phyloP scores from a whole-genome alignment of 139 green algal species.

The Mychonastes homosphaera region DNA sequence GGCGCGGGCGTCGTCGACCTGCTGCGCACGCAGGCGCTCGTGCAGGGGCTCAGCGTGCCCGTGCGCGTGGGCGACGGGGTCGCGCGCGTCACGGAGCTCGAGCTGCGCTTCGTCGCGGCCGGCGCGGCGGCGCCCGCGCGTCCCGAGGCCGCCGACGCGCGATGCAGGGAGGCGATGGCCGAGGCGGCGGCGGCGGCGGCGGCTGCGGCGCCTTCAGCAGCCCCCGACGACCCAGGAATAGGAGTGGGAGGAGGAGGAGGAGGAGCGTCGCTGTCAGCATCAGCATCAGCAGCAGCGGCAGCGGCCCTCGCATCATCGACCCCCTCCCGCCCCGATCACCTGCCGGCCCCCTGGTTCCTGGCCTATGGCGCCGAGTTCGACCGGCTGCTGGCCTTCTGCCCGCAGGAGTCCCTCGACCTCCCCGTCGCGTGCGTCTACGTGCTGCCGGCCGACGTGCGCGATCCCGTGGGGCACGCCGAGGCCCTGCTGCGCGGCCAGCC shows the following conservation, averaged over 20 bases:
- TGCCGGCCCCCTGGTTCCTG: conserved; percentile 62
- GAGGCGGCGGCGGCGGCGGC: too few relatives aligned
- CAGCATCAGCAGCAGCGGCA: neutral
- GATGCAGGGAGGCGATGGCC: too few relatives aligned
- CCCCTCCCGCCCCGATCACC: neutral
- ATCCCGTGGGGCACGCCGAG: conserved; percentile 27
- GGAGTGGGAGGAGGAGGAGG: too few relatives aligned
- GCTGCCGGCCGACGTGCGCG: conserved; percentile 20
- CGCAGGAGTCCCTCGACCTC: conserved; percentile 79
- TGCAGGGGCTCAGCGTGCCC: conserved; percentile 56
- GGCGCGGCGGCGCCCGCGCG: too few relatives aligned
- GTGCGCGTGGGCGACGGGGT: conserved; percentile 56
- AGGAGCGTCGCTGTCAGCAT: neutral
- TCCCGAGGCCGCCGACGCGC: too few relatives aligned
- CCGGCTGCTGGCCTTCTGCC: conserved; percentile 62
- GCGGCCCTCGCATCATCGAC: neutral
- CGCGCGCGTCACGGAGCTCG: conserved; percentile 60
- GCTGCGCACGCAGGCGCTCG: conserved; percentile 49
- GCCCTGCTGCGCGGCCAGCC: conserved; percentile 23
- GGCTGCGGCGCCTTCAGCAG: too few relatives aligned
- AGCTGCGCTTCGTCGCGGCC: conserved; percentile 54
- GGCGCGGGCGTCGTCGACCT: conserved; percentile 61
- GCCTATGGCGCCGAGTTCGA: conserved; percentile 64
- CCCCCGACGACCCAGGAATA: too few relatives aligned
- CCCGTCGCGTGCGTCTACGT: conserved; percentile 44